phyloP scores from a whole-genome alignment of 1,284 basidiomycete genomes.

The Heterobasidion occidentale region DNA sequence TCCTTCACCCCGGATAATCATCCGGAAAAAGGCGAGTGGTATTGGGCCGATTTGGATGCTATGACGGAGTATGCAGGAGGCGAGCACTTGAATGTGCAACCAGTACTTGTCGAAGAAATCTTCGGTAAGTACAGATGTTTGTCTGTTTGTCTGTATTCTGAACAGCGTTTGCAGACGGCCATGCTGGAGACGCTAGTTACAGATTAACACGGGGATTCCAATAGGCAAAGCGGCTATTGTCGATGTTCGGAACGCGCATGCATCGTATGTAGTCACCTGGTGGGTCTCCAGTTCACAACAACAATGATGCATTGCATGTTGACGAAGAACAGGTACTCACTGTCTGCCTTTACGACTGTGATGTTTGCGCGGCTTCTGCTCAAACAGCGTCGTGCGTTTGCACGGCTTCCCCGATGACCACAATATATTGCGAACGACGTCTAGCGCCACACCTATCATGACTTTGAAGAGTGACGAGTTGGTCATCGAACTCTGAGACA shows the following conservation, averaged over 20 bases:
- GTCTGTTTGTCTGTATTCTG: conserved; percentile 5
- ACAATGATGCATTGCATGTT: neutral
- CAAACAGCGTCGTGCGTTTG: conserved; percentile 33
- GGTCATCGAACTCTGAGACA: no score
- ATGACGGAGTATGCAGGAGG: conserved; percentile 83
- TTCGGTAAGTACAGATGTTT: conserved; percentile 48
- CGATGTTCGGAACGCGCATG: conserved; percentile 90
- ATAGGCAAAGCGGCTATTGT: conserved; percentile 81
- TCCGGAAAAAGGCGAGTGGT: conserved; percentile 80
- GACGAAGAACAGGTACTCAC: conserved; percentile 47
- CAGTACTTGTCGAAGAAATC: conserved; percentile 82
- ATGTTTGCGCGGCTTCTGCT: conserved; percentile 57
- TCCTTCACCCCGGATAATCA: conserved; percentile 86
- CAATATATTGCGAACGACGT: neutral
- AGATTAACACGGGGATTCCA: conserved; percentile 73
- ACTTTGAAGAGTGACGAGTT: no score
- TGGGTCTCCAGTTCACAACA: conserved; percentile 24
- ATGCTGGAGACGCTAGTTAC: conserved; percentile 60
- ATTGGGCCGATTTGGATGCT: conserved; percentile 80
- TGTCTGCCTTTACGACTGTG: conserved; percentile 59
- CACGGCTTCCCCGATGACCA: conserved; percentile 23
- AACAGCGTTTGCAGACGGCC: conserved; percentile 55
- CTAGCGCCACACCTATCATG: no score
- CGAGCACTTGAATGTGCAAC: conserved; percentile 61
- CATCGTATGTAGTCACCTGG: conserved; percentile 96